Conservation (phyloP, 768 basidiomycete genomes). For the Trametes elegans region DNA sequence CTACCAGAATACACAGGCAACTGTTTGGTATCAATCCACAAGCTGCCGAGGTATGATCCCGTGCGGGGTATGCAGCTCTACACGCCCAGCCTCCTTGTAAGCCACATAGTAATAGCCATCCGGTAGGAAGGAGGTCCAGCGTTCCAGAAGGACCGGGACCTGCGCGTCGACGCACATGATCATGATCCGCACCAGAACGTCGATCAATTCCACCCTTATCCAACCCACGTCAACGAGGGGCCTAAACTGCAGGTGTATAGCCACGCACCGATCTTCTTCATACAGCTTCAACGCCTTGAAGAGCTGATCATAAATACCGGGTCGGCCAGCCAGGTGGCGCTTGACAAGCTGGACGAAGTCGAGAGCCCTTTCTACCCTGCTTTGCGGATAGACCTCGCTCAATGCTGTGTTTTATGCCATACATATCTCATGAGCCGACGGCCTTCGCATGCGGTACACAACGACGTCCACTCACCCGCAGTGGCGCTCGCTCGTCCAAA, state of each 20-base stretch:
- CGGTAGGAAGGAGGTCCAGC: conserved; percentile 7
- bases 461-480: neutral
- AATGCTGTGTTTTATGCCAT: neutral
- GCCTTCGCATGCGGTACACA: neutral
- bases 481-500: neutral
- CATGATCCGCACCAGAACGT: conserved; percentile 2
- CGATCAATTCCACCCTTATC: neutral
- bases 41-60: neutral
- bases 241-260: too few species aligned
- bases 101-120: neutral
- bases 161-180: neutral
- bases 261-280: conserved; percentile 1
- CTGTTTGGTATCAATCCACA: too few species aligned
- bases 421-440: neutral
- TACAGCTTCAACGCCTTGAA: conserved; percentile 7
- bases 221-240: neutral
- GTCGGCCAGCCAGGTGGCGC: neutral
- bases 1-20: too few species aligned
- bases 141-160: neutral
- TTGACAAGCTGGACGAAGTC: neutral
- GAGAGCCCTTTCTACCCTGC: neutral
- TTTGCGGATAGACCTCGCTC: neutral
- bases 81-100: neutral
- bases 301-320: neutral
- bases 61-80: neutral